Base-by-base conservation (phyloP, 805 yeast species). In the Hanseniaspora hatyaiensis region DNA sequence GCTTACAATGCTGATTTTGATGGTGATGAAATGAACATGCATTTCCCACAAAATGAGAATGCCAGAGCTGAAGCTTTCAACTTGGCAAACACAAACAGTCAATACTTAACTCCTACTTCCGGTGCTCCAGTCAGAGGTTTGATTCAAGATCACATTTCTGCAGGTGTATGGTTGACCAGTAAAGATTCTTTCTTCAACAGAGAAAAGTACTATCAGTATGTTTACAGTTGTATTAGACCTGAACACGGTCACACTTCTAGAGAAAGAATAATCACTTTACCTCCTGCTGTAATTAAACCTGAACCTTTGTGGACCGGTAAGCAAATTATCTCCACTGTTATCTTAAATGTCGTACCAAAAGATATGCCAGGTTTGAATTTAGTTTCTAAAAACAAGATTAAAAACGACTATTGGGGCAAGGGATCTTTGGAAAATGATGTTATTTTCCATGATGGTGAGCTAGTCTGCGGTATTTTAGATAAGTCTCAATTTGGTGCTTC, bases 11-110 rank as follows among this genome's bases (percentile, higher is more conserved):
- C 97, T 33, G 98, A 89, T 75, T 89, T 92, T 59, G 98, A 89
- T 68, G 98, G 98, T 72, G 98, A 89, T 67, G 98, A 89, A 71
- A 89, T 89, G 98, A 89, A 89, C 65, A 82, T 89, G 96, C 98
- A 89, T 69, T 89, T 89, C 73, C 98, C 98, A 23, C 98, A 89
- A 69, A 87, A 84, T 65, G 96, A 89, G 68, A 84, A 85, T 57
- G 98, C 97, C 8, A 80, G 88, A 62, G 89, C 97, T 19, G 98
- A 92, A 68, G 97, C 98, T 2, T 71, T 86, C 60, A 77, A 86
- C 61, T 73, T 92, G 64, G 98, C 98, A 34, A 88, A 89, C 65
- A 92, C 99, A 8, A 96, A 94, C 65, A 83, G 94, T 52, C 98
- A 92, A 69, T 92, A 92, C 65, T 73, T 92, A 63, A 89, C 98